These are phyloP conservation scores for Daldinia grandis DNA, from an alignment of 495 filamentous ascomycete genomes.

Conservation along the genomic window DNA sequence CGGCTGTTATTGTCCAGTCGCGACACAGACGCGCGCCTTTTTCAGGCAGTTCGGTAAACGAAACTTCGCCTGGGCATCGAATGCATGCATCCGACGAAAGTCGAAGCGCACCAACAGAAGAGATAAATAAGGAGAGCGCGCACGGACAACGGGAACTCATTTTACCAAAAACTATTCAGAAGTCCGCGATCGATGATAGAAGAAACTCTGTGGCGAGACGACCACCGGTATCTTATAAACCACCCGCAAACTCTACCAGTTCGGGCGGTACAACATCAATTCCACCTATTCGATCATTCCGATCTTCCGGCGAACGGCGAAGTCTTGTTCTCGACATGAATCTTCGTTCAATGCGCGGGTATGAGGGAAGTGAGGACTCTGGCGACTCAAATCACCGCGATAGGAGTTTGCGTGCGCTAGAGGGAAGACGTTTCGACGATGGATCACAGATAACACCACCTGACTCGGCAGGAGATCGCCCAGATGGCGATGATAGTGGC, in stretches of 20 bases:
- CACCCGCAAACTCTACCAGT: conserved; percentile 39
- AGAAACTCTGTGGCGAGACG: conserved; percentile 48
- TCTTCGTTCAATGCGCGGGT: conserved; percentile 42
- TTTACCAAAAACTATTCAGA: conserved; percentile 47
- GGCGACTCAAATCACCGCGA: conserved; percentile 57
- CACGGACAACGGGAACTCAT: conserved; percentile 54
- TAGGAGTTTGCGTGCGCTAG: conserved; percentile 58
- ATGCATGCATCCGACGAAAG: conserved; percentile 29
- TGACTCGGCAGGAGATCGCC: conserved; percentile 52
- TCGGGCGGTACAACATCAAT: conserved; percentile 49
- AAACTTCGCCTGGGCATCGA: conserved; percentile 15
- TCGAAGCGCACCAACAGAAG: conserved; percentile 21
- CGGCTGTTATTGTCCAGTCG: conserved; percentile 26
- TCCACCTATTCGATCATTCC: conserved; percentile 60
- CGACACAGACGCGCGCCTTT: conserved; percentile 38
- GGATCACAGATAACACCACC: conserved; percentile 51
- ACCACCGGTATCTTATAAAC: conserved; percentile 55
- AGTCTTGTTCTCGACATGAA: conserved; percentile 61
- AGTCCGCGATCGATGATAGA: conserved; percentile 50
- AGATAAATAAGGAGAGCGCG: conserved; percentile 45
- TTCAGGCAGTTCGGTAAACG: conserved; percentile 25
- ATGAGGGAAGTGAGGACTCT: conserved; percentile 48
- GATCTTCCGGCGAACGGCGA: conserved; percentile 59
- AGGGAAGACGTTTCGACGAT: conserved; percentile 53
- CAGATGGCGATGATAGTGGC: conserved; percentile 57